Evolutionary conservation across 2,329 filamentous ascomycete species (phyloP).

Genomic region (Aspergillus unguis): DNA sequence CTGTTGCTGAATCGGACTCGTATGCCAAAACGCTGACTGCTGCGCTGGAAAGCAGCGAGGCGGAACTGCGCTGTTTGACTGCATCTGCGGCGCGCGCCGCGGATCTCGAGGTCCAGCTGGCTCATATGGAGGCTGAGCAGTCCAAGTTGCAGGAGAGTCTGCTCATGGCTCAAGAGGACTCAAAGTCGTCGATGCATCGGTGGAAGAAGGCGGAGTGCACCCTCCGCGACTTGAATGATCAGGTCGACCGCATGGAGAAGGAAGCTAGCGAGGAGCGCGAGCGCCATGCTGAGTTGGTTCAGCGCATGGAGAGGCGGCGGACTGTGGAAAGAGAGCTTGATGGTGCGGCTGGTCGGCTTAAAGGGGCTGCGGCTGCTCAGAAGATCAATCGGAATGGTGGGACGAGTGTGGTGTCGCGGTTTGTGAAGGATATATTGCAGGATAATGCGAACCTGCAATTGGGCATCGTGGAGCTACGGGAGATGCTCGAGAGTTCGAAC

Average conservation of each 20-base stretch:
- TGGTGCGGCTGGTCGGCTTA: conserved; percentile 73
- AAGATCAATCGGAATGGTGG: conserved; percentile 59
- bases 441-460: conserved; percentile 94
- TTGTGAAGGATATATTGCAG: conserved; percentile 90
- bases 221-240: conserved; percentile 74
- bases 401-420: conserved; percentile 80
- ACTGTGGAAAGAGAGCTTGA: conserved; percentile 78
- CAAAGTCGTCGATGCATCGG: conserved; percentile 71
- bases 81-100: conserved; percentile 70
- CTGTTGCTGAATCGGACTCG: conserved; percentile 74
- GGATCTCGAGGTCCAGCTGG: conserved; percentile 75
- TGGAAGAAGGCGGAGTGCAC: conserved; percentile 83
- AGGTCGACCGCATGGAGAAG: conserved; percentile 82
- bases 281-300: conserved; percentile 74
- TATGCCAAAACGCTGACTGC: conserved; percentile 74
- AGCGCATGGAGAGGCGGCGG: conserved; percentile 78
- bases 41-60: conserved; percentile 72
- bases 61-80: conserved; percentile 71
- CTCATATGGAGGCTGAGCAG: conserved; percentile 77
- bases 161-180: conserved; percentile 66
- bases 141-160: conserved; percentile 66
- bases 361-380: conserved; percentile 72
- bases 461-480: conserved; percentile 83
- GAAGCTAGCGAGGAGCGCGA: conserved; percentile 78
- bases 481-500: conserved; percentile 87